Evolutionary conservation across 495 filamentous ascomycete species (phyloP), one percentile per base, ranked within the genome.

Genomic region (Letharia lupina): DNA sequence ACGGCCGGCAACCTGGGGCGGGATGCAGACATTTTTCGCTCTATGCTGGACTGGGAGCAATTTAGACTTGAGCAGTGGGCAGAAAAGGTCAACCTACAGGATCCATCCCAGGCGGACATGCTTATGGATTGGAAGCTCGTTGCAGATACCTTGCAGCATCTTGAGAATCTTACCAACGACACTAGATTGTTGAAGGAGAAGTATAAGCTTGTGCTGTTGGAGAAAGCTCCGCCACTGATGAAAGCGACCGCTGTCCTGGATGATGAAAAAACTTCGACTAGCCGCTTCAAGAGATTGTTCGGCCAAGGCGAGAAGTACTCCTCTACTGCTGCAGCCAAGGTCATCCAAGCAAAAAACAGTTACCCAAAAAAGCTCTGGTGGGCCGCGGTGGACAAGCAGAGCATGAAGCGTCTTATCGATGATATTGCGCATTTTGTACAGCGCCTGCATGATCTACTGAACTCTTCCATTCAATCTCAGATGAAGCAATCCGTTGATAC

Each of bases 1-100:
- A 61, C 65, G 16, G 73, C 73, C 9, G 60, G 67, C 31, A 68
- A 69, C 56, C 65, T 75, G 31, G 72, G 69, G 18, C 61, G 67
- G 4, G 73, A 75, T 62, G 69, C 65, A 18, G 73, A 75, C 16
- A 62, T 68, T 0, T 60, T 75, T n/a, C 58, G 62, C 12, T 68
- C 70, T 6, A 65, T 63, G 45, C 65, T 75, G 20, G 70, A 74
- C 47, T 74, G 73, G 63, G 70, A 75, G 68, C 71, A 71, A 48
- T 74, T 67, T 50, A 62, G 73, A 16, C 67, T 73, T 9, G 59
- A 69, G 42, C 62, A 69, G 23, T 75, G 73, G 73, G 73, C 67
- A 10, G 68, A 72, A 18, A 52, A 63, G 13, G 69, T 64, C 28
- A 67, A 66, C 44, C 31, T 75, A 15, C 70, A 65, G 40, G 67